Conservation (phyloP, 2,329 filamentous ascomycete species). For the Exophiala oligosperma region DNA sequence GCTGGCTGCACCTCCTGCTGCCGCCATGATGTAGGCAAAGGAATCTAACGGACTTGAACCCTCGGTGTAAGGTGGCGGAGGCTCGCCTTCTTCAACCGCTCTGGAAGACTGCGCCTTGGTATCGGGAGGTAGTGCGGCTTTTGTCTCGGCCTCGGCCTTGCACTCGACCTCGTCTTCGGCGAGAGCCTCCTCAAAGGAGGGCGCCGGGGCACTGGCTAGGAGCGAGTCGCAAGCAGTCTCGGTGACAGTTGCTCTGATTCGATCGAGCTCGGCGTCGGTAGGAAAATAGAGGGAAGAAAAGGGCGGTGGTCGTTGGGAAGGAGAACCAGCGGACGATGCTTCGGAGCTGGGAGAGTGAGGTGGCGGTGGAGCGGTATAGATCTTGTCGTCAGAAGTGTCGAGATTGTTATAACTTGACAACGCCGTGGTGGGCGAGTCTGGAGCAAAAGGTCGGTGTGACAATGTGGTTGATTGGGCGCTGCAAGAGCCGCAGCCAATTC, state of each 20-base stretch:
- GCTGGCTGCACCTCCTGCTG: conserved; percentile 93
- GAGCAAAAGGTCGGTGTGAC: conserved; percentile 13
- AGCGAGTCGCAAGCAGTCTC: conserved; percentile 49
- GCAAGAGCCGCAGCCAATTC: conserved; percentile 11
- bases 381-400: conserved; percentile 42
- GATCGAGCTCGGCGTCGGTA: conserved; percentile 40
- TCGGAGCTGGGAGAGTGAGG: conserved; percentile 41
- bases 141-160: conserved; percentile 69
- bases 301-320: conserved; percentile 59
- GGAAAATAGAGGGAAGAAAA: conserved; percentile 65
- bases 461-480: conserved; percentile 17
- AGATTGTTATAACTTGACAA: conserved; percentile 37
- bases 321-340: conserved; percentile 49
- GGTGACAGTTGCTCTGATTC: conserved; percentile 43
- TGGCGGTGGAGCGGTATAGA: conserved; percentile 42
- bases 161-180: conserved; percentile 47
- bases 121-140: conserved; percentile 79
- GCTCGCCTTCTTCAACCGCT: conserved; percentile 76
- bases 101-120: conserved; percentile 76
- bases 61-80: conserved; percentile 94
- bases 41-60: conserved; percentile 87
- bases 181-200: conserved; percentile 51
- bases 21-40: conserved; percentile 97
- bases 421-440: conserved; percentile 44
- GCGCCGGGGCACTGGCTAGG: conserved; percentile 53